Conservation (phyloP, 805 yeast species). For the Cyberlindnera euphorbiiphila region DNA sequence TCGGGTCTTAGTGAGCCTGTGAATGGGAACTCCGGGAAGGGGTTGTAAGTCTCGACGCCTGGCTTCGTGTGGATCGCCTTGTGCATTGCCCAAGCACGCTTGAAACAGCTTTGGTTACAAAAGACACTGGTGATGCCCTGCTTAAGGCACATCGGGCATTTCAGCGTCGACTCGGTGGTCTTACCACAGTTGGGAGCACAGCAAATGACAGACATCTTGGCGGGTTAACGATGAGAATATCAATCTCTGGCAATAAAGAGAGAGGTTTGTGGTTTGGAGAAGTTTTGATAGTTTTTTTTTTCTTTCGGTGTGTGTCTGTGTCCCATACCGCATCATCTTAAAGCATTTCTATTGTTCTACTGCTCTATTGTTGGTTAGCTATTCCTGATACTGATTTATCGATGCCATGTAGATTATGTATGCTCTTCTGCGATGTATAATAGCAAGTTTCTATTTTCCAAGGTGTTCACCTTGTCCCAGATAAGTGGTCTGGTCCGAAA, state of each 20-base stretch:
- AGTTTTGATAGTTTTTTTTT: too few relatives aligned
- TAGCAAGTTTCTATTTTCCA: too few relatives aligned
- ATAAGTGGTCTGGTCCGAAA: slow-evolving; percentile 69
- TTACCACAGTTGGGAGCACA: slow-evolving; percentile 85
- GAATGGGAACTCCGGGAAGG: slow-evolving; percentile 76
- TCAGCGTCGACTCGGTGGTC: slow-evolving; percentile 65
- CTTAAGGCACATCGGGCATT: slow-evolving; percentile 91
- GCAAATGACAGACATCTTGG: slow-evolving; percentile 38
- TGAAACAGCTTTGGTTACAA: slow-evolving; percentile 83
- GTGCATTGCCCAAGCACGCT: slow-evolving; percentile 66
- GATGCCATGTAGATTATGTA: too few relatives aligned
- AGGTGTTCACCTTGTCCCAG: neutral
- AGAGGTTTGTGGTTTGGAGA: neutral
- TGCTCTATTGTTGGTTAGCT: too few relatives aligned
- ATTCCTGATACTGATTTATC: too few relatives aligned
- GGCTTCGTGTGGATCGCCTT: slow-evolving; percentile 68
- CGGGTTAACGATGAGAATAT: neutral
- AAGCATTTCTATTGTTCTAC: too few relatives aligned
- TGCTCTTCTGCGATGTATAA: too few relatives aligned
- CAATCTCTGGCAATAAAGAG: neutral
- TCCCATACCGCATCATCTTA: too few relatives aligned
- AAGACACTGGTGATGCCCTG: slow-evolving; percentile 58
- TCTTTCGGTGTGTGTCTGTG: too few relatives aligned
- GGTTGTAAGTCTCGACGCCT: slow-evolving; percentile 66
- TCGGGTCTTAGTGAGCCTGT: slow-evolving; percentile 72